Evolutionary conservation across 352 stramenopile genomes (phyloP).

Genomic region (Pythium aquatile): DNA sequence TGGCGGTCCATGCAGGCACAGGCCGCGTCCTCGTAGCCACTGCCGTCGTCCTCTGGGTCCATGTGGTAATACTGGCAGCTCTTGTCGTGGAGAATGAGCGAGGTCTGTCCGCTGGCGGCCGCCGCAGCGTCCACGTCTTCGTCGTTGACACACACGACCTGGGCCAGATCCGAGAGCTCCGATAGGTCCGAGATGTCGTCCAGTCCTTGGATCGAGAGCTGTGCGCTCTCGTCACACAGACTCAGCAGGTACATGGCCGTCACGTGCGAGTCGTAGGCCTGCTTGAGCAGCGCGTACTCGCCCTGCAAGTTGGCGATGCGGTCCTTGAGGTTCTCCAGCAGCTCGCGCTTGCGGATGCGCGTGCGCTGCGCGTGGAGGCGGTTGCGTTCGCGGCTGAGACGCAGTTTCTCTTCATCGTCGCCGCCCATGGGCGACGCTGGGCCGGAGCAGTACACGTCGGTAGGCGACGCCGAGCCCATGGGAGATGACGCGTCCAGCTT

Average conservation of each 20-base stretch:
- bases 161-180: slow-evolving; percentile 33
- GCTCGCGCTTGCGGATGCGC: slow-evolving; percentile 71
- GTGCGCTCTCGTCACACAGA: slow-evolving; percentile 37
- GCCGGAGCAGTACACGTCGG: slow-evolving; percentile 16
- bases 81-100: slow-evolving; percentile 44
- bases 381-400: slow-evolving; percentile 73
- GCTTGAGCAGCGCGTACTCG: slow-evolving; percentile 63
- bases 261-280: slow-evolving; percentile 75
- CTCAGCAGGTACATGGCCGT: slow-evolving; percentile 62
- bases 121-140: slow-evolving; percentile 36
- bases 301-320: slow-evolving; percentile 58
- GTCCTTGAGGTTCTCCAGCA: slow-evolving; percentile 73
- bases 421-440: slow-evolving; percentile 6
- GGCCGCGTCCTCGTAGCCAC: slow-evolving; percentile 25
- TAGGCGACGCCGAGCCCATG: slow-evolving; percentile 40
- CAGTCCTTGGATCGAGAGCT: slow-evolving; percentile 46
- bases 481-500: slow-evolving; percentile 33
- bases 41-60: slow-evolving; percentile 29
- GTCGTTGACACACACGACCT: slow-evolving; percentile 25
- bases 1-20: slow-evolving; percentile 24
- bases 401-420: slow-evolving; percentile 63
- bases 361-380: slow-evolving; percentile 73
- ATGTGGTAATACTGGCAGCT: slow-evolving; percentile 38
- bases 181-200: slow-evolving; percentile 47
- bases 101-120: slow-evolving; percentile 28